phyloP scores from a whole-genome alignment of 2,329 filamentous ascomycete species.

The Myriosclerotinia curreyana region DNA sequence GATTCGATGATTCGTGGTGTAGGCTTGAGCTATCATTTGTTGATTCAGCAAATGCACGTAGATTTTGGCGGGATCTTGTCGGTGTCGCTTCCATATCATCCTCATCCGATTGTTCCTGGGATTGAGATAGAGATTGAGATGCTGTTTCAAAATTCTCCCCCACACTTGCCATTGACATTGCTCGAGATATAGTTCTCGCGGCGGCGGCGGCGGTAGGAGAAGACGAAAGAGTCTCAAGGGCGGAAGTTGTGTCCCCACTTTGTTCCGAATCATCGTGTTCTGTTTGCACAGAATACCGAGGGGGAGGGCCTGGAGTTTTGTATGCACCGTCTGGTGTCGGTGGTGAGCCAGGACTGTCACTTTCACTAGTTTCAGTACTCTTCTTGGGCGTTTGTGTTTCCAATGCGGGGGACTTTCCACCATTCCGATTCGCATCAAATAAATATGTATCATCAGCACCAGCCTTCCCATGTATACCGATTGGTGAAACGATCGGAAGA shows the following conservation, averaged over 20 bases:
- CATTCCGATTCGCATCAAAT: slow-evolving; percentile 46
- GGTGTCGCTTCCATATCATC: slow-evolving; percentile 33
- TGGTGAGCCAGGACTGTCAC: slow-evolving; percentile 26
- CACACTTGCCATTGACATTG: slow-evolving; percentile 47
- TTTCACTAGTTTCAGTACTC: slow-evolving; percentile 3
- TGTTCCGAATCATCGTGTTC: slow-evolving; percentile 26
- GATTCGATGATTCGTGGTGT: slow-evolving; percentile 40
- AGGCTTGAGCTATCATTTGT: slow-evolving; percentile 32
- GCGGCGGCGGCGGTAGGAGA: slow-evolving; percentile 56
- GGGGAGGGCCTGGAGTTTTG: slow-evolving; percentile 31
- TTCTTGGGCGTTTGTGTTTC: slow-evolving; percentile 6
- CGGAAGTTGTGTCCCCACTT: slow-evolving; percentile 46
- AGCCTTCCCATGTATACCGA: slow-evolving; percentile 45
- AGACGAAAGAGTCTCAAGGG: slow-evolving; percentile 53
- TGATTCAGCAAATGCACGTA: slow-evolving; percentile 24
- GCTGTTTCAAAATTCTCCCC: slow-evolving; percentile 23
- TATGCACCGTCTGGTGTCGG: slow-evolving; percentile 34
- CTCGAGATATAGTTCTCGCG: slow-evolving; percentile 52
- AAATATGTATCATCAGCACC: slow-evolving; percentile 59
- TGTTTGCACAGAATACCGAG: slow-evolving; percentile 14
- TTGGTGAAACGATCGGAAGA: slow-evolving; percentile 55
- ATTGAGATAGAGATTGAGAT: slow-evolving; percentile 24
- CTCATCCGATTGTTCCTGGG: slow-evolving; percentile 29
- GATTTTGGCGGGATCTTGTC: slow-evolving; percentile 26
- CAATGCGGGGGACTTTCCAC: slow-evolving; percentile 10